Evolutionary conservation across 306 rosid species (phyloP), one percentile per base, ranked within the genome.

Genomic region (Fagus sylvatica): DNA sequence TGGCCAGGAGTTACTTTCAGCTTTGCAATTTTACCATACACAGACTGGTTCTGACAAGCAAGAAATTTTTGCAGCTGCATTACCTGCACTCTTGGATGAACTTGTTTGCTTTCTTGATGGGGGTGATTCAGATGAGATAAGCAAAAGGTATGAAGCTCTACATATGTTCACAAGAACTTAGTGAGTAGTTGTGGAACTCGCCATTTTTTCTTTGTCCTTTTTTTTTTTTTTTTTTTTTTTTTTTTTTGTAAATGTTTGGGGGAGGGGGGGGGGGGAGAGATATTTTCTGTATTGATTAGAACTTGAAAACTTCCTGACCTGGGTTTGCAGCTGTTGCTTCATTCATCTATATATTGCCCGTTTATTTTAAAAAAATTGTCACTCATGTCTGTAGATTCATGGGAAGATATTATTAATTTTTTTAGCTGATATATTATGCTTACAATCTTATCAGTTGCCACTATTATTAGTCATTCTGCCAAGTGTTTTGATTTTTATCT

Each of bases 81-180:
- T 95, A 76, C 97, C 97, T 7, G 87, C 87, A 61, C 97, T 95
- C 79, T 74, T 95, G 53, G 91, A 95, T 67, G 98, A 91, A 88
- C 96, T 95, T 79, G 79, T 95, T 62, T 95, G 98, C 84, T 95
- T 95, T 87, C 75, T 90, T 7, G 93, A 95, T 76, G 92, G 86
- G 41, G 86, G 85, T 69, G 91, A 88, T 84, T 84, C 93, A 66
- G 89, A 85, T 82, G 98, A 95, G 80, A 89, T 87, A 81, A 86
- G 72, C 42, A 77, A 84, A 88, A 92, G 98, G 98, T 92, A 92
- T 69, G 36, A 54, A 37, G 33, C 51, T 73, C 32, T 67, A 34
- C 37, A 28, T 7, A 40, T 4, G 37, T 41, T 56, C 51, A 69
- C 9, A 2, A 69, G 43, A 30, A 56, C 64, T 40, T 17, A 40